Percentiles rank a stretch among this genome's conserved stretches.
These are phyloP conservation scores for Nothophaeocryptopus gaeumannii DNA, from an alignment of 2,329 filamentous ascomycete genomes.

Conservation along the genomic window DNA sequence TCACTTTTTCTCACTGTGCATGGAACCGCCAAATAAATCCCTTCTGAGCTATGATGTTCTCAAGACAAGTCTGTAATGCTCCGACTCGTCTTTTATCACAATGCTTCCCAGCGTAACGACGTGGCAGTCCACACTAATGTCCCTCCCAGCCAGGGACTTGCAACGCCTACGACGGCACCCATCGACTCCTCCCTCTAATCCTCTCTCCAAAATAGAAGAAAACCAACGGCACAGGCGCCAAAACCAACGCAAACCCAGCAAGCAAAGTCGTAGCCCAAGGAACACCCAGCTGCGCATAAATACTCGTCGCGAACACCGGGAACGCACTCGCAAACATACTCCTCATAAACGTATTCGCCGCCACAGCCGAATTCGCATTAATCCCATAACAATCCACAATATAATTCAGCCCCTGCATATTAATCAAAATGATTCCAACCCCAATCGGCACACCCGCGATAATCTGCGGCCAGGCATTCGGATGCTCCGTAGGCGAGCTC, in stretches of 20 bases:
- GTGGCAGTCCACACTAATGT: too few species aligned
- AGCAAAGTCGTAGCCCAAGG: conserved; percentile 43
- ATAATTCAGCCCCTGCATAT: conserved; percentile 42
- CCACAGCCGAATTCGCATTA: conserved; percentile 20
- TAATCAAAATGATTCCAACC: conserved; percentile 29
- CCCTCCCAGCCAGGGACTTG: too few species aligned
- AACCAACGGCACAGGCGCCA: conserved; percentile 38
- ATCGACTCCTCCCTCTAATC: conserved; percentile 59
- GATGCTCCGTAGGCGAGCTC: conserved; percentile 38
- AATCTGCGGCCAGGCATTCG: conserved; percentile 50
- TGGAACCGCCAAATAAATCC: too few species aligned
- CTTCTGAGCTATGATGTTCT: too few species aligned
- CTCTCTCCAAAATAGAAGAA: conserved; percentile 32
- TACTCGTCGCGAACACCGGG: conserved; percentile 31
- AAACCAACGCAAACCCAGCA: conserved; percentile 38
- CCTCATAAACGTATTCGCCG: conserved; percentile 22
- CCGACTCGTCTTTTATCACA: too few species aligned
- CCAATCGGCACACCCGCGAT: conserved; percentile 33
- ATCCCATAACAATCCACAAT: conserved; percentile 57
- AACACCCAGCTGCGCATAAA: conserved; percentile 41
- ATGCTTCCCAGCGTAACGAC: too few species aligned
- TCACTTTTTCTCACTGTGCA: too few species aligned
- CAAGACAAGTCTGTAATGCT: too few species aligned
- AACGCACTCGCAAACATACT: conserved; percentile 28
- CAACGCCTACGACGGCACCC: conserved; percentile 5